These are phyloP conservation scores for Candida sanyiensis DNA, from an alignment of 805 yeast genomes.

Conservation along the genomic window DNA sequence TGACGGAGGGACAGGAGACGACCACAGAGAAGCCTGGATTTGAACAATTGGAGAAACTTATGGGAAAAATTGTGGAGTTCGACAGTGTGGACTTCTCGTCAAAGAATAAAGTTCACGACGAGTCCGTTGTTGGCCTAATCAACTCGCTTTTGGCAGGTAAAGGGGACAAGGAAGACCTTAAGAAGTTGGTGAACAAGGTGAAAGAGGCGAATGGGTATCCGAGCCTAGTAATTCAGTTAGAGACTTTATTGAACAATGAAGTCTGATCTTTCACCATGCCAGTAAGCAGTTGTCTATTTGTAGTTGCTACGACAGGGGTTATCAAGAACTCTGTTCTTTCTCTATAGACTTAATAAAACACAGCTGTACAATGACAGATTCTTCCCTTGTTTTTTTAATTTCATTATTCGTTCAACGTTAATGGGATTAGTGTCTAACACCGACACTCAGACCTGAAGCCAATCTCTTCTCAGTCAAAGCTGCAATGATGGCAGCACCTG, in stretches of 20 bases:
- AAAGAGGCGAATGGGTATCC: conserved; percentile 5
- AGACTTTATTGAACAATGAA: neutral
- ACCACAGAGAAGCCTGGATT: conserved; percentile 8
- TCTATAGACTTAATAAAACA: no score
- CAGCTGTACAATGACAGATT: no score
- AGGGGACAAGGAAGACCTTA: conserved; percentile 2
- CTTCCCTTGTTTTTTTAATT: neutral
- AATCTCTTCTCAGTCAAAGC: conserved; percentile 85
- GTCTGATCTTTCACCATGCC: neutral
- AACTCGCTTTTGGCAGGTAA: conserved; percentile 1
- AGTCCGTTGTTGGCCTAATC: neutral
- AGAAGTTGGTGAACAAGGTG: conserved; percentile 11
- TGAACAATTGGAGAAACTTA: conserved; percentile 14
- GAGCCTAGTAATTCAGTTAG: conserved; percentile 7
- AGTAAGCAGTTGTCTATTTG: no score
- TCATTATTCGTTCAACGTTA: neutral
- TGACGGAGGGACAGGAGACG: neutral
- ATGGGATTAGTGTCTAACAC: conserved; percentile 24
- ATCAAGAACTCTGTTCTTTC: no score
- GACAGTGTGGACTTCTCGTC: conserved; percentile 12
- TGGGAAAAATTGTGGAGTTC: conserved; percentile 20
- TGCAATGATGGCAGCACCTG: conserved; percentile 97
- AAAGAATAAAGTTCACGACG: conserved; percentile 2
- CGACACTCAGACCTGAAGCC: conserved; percentile 63
- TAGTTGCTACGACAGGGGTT: no score